Evolutionary conservation across 352 stramenopile genomes (phyloP), one percentile per base, ranked within the genome.

Genomic region (Phytophthora fragariae): DNA sequence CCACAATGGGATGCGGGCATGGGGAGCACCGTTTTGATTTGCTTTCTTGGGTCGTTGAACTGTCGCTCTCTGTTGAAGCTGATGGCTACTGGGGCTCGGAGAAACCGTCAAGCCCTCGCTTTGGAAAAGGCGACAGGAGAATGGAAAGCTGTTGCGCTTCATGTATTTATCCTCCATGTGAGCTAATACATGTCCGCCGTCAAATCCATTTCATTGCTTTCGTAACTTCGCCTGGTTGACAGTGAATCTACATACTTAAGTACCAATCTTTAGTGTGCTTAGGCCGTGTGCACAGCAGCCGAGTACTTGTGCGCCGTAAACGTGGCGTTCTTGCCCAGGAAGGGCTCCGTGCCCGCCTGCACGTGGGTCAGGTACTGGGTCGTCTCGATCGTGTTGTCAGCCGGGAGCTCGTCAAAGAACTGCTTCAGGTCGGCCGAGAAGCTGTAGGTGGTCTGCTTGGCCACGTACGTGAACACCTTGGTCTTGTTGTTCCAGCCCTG

Each of bases 401-500:
- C 49, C 44, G 49, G 53, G 0, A 82, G 65, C 46, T 75, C 68
- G 12, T 69, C 52, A 52, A 79, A 54, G 49, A 82, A 82, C 56
- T 57, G 15, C 64, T 72, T 72, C 27, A 79, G 55, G 52, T 79
- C 75, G 17, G 57, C 64, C 41, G 52, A 50, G 59, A 77, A 71
- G 58, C 52, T 76, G 12, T 56, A 72, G 15, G 67, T 57, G 27
- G 24, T 59, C 24, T 64, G 49, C 15, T 54, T 54, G 17, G 76
- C 76, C 35, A 80, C 68, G 57, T 76, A 82, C 41, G 76, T 72
- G 68, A 71, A 80, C n/a, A 82, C 68, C 11, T 63, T 79, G 12
- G 57, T 72, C 29, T 74, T 74, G 41, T 57, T 69, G 68, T 82
- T 82, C 37, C 24, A 63, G n/a, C 72, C 72, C 62, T 68, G 54